phyloP scores from a whole-genome alignment of 345 rosid genomes.

The Acer saccharum region DNA sequence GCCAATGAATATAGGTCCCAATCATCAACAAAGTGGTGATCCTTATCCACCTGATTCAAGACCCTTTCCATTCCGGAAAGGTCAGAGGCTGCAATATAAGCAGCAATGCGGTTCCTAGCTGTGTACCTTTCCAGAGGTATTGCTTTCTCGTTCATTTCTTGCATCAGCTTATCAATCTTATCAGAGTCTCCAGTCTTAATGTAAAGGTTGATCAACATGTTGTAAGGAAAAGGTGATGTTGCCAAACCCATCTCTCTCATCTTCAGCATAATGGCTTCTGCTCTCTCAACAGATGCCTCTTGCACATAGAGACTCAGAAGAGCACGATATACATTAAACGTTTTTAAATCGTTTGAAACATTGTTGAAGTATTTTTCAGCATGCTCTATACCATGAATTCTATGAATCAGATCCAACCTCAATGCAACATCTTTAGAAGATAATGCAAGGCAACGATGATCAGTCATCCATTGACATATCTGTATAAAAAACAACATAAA shows the following conservation, averaged over 20 bases:
- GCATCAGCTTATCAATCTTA: constrained; percentile 19
- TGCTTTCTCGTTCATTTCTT: constrained; percentile 31
- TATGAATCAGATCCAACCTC: constrained; percentile 27
- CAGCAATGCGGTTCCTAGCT: not conserved
- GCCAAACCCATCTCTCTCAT: constrained; percentile 24
- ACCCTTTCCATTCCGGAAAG: constrained; percentile 26
- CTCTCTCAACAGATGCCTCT: constrained; percentile 26
- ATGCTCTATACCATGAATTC: constrained; percentile 24
- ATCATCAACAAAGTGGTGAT: not conserved
- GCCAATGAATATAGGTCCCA: constrained; percentile 28
- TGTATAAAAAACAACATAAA: constrained; percentile 5
- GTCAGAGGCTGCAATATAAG: constrained; percentile 23
- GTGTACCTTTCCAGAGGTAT: constrained; percentile 1
- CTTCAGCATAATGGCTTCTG: constrained; percentile 28
- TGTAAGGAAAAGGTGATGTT: constrained; percentile 25
- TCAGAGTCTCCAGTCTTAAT: constrained; percentile 12
- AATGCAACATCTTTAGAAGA: constrained; percentile 18
- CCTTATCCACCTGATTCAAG: constrained; percentile 14
- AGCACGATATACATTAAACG: constrained; percentile 23
- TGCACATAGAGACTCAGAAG: constrained; percentile 27
- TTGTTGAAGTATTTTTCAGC: constrained; percentile 28
- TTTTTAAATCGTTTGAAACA: constrained; percentile 21
- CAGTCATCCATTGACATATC: constrained; percentile 34
- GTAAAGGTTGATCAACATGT: constrained; percentile 25
- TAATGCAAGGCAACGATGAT: not conserved